phyloP scores from a whole-genome alignment of 2,329 filamentous ascomycete species.

The Gaeumannomyces tritici region DNA sequence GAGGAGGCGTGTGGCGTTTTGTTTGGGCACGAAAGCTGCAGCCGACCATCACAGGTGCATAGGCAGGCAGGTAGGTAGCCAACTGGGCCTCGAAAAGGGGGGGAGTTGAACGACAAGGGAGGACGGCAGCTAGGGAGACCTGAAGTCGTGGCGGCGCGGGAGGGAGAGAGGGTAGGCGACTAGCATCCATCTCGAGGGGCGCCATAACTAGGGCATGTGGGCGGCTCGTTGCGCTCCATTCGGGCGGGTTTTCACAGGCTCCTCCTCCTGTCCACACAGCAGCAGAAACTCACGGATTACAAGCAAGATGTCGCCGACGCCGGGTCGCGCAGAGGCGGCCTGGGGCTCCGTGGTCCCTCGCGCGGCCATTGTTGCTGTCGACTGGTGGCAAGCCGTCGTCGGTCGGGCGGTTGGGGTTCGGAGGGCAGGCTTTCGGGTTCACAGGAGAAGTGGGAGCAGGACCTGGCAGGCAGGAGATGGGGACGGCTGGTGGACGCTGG shows the following conservation, averaged over 20 bases:
- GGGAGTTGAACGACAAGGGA: background rate
- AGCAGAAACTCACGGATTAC: slow-evolving; percentile 57
- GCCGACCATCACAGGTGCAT: background rate
- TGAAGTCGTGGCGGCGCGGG: background rate
- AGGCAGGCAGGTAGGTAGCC: too few relatives aligned
- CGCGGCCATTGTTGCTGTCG: slow-evolving; percentile 18
- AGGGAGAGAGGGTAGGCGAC: background rate
- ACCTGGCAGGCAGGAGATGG: background rate
- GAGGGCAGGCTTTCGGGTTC: background rate
- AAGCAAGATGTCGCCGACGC: slow-evolving; percentile 56
- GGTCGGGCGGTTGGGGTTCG: slow-evolving; percentile 1
- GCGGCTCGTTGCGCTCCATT: background rate
- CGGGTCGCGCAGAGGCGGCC: slow-evolving; percentile 31
- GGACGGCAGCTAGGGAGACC: background rate
- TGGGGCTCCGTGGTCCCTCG: slow-evolving; percentile 17
- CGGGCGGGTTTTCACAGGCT: background rate
- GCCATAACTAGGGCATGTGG: background rate
- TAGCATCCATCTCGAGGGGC: background rate
- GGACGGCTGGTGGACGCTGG: background rate
- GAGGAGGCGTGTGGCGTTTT: background rate
- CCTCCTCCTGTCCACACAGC: background rate
- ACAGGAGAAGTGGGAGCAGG: background rate
- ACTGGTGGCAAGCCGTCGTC: slow-evolving; percentile 1
- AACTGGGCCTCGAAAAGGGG: background rate
- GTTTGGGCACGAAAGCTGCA: background rate